A percentile compares a stretch with the other conserved stretches of the same genome.
phyloP scores from a whole-genome alignment of 2,329 filamentous ascomycete genomes.

The Colletotrichum chrysophilum region DNA sequence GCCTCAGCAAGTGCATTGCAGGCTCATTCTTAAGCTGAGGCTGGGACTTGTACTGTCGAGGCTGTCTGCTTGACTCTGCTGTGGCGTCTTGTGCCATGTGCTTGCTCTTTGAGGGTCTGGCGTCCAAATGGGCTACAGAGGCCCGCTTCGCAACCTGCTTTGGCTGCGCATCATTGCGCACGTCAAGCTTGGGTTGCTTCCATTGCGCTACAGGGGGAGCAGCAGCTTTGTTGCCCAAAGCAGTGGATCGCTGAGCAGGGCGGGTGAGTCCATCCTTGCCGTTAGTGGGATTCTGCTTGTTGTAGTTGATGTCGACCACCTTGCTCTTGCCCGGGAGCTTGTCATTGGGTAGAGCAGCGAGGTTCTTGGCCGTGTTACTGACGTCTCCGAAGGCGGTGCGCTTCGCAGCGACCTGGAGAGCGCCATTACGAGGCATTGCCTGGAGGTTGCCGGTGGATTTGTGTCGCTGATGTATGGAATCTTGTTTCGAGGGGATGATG shows the following conservation, averaged over 20 bases:
- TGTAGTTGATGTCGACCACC: constrained; percentile 33
- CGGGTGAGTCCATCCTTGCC: constrained; percentile 24
- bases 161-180: constrained; percentile 13
- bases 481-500: constrained; percentile 56
- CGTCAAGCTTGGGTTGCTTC: constrained; percentile 13
- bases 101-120: constrained; percentile 13
- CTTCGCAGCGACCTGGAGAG: constrained; percentile 71
- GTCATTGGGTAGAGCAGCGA: constrained; percentile 21
- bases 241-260: constrained; percentile 23
- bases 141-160: constrained; percentile 15
- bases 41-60: constrained; percentile 60
- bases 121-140: constrained; percentile 9
- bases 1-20: constrained; percentile 39
- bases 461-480: constrained; percentile 77
- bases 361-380: constrained; percentile 67
- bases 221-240: constrained; percentile 14
- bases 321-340: constrained; percentile 39
- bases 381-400: constrained; percentile 83
- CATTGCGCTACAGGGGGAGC: constrained; percentile 1
- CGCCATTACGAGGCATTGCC: constrained; percentile 53
- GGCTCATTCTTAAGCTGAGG: constrained; percentile 52
- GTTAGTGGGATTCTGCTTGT: constrained; percentile 30
- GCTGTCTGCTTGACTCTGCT: constrained; percentile 27
- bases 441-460: constrained; percentile 76
- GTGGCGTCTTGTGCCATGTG: constrained; percentile 4